Evolutionary conservation across 352 stramenopile species (phyloP).

Genomic region (Phytopythium delawarense): DNA sequence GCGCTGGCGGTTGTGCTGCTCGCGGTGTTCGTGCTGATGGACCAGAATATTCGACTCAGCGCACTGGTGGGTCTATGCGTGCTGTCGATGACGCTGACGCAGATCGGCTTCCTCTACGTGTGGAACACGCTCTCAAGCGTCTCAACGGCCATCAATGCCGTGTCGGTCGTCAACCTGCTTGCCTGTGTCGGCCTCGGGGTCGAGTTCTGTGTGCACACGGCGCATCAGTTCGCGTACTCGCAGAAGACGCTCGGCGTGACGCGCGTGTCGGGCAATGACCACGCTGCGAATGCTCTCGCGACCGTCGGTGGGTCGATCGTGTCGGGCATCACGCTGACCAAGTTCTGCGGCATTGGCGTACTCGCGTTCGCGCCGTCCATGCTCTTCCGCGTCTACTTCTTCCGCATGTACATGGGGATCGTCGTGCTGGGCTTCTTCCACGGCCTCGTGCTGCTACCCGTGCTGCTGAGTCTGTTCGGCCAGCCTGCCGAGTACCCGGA

Average conservation of each 20-base stretch:
- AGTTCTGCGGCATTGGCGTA: constrained; percentile 88
- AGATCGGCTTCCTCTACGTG: constrained; percentile 77
- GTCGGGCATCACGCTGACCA: constrained; percentile 91
- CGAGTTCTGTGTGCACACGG: constrained; percentile 88
- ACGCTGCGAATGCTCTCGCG: constrained; percentile 67
- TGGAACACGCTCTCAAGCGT: constrained; percentile 60
- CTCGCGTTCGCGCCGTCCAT: constrained; percentile 88
- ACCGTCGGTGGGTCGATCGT: constrained; percentile 81
- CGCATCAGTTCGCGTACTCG: constrained; percentile 77
- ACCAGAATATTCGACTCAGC: constrained; percentile 58
- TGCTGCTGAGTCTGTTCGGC: constrained; percentile 73
- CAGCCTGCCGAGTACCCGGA: constrained; percentile 44
- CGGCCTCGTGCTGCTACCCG: constrained; percentile 72
- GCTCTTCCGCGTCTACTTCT: constrained; percentile 92
- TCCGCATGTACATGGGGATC: constrained; percentile 91
- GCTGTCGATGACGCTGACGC: constrained; percentile 70
- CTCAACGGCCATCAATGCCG: constrained; percentile 84
- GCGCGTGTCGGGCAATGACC: constrained; percentile 36
- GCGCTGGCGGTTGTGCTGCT: constrained; percentile 78
- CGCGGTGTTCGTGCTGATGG: constrained; percentile 74
- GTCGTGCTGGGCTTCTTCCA: constrained; percentile 86
- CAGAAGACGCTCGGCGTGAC: constrained; percentile 45
- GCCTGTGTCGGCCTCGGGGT: constrained; percentile 84
- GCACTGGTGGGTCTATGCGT: constrained; percentile 73
- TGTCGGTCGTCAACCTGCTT: constrained; percentile 89